phyloP scores from a whole-genome alignment of 371 early-diverging fungal genomes.

The Mucor plumbeus region DNA sequence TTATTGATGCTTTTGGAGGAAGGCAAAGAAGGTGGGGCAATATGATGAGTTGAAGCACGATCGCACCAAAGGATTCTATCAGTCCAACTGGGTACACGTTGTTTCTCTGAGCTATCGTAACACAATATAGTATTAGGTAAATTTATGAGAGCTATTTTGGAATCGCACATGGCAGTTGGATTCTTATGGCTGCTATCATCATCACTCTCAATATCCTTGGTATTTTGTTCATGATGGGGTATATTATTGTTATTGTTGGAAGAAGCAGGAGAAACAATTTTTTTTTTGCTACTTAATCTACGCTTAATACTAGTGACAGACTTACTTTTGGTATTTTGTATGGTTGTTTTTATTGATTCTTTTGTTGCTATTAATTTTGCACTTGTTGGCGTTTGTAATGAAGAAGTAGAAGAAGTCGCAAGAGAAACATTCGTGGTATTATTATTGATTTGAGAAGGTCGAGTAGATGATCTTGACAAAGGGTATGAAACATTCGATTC shows the following conservation, averaged over 20 bases:
- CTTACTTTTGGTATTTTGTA: conserved; percentile 1
- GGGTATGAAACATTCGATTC: neutral
- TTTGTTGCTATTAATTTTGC: conserved; percentile 3
- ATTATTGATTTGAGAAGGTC: neutral
- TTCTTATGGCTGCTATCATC: conserved; percentile 8
- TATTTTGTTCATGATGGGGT: conserved; percentile 11
- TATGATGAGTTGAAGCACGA: conserved; percentile 16
- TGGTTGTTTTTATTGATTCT: neutral
- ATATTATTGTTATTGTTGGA: neutral
- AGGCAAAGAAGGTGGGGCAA: neutral
- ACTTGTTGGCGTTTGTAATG: conserved; percentile 1
- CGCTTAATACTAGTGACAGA: conserved; percentile 12
- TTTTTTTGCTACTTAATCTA: conserved; percentile 5
- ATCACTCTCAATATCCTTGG: neutral
- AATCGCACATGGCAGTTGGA: neutral
- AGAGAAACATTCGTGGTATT: conserved; percentile 3
- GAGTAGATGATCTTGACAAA: neutral
- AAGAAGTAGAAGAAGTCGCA: conserved; percentile 20
- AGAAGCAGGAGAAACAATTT: neutral
- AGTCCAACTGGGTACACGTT: conserved; percentile 90
- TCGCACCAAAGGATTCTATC: conserved; percentile 84
- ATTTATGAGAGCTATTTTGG: conserved; percentile 7
- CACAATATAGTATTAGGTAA: conserved; percentile 17
- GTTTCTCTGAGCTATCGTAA: conserved; percentile 82
- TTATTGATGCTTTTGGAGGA: neutral